phyloP scores from a whole-genome alignment of 768 basidiomycete species.

The Kwoniella botswanensis region DNA sequence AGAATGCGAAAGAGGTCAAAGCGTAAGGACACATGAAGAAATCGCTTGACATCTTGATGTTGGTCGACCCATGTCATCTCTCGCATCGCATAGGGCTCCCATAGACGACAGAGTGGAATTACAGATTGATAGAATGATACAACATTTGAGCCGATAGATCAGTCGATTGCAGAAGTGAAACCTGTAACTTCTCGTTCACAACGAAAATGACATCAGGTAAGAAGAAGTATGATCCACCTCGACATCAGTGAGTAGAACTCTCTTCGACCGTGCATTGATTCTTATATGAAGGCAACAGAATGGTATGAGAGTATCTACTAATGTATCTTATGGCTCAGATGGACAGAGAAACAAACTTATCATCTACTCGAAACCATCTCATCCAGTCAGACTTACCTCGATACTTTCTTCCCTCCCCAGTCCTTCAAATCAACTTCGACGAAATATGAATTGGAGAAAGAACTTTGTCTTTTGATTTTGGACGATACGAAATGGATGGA shows the following conservation, averaged over 20 bases:
- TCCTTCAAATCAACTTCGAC: neutral
- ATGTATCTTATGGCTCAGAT: neutral
- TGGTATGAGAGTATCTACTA: neutral
- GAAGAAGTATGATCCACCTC: neutral
- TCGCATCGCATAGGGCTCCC: neutral
- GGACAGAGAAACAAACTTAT: constrained; percentile 2
- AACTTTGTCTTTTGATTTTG: constrained; percentile 9
- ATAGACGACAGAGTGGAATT: neutral
- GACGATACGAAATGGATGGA: constrained; percentile 16
- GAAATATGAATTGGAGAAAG: constrained; percentile 5
- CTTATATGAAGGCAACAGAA: too few species aligned
- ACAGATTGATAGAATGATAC: neutral
- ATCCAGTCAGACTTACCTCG: neutral
- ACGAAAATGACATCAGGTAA: neutral
- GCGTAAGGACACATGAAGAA: neutral
- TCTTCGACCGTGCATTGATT: neutral
- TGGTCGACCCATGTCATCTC: neutral
- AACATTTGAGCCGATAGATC: neutral
- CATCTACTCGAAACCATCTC: neutral
- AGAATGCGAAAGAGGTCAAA: neutral
- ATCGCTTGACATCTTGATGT: neutral
- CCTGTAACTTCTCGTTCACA: neutral
- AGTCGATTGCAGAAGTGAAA: too few species aligned
- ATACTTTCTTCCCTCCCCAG: neutral
- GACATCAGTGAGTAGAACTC: neutral